A percentile compares a stretch with the other conserved stretches of the same genome.
Conservation (phyloP, 768 basidiomycete genomes). For the Ramaria rubella region DNA sequence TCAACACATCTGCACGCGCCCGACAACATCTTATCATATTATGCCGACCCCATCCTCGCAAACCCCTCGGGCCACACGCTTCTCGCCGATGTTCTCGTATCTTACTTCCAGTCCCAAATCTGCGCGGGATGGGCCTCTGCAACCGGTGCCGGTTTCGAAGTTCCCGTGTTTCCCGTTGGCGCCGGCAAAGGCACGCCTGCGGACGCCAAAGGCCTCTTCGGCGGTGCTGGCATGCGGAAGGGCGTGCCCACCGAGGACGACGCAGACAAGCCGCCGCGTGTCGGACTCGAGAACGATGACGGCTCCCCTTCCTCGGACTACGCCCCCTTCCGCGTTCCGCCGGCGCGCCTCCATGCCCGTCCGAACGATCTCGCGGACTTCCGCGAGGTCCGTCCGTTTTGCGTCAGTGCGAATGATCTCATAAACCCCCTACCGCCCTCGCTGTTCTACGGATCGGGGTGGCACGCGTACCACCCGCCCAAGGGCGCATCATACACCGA, state of each 20-base stretch:
- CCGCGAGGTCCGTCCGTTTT: conserved; percentile 85
- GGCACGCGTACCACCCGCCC: conserved; percentile 71
- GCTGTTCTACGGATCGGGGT: conserved; percentile 90
- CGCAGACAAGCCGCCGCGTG: conserved; percentile 8
- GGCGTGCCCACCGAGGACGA: conserved; percentile 42
- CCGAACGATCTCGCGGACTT: conserved; percentile 44
- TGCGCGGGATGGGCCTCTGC: conserved; percentile 76
- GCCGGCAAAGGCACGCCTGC: conserved; percentile 33
- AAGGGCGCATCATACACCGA: conserved; percentile 29
- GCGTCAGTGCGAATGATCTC: conserved; percentile 94
- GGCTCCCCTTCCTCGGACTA: conserved; percentile 20
- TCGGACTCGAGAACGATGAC: conserved; percentile 6
- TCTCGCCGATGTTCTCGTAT: conserved; percentile 83
- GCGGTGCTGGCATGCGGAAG: conserved; percentile 77
- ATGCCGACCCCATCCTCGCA: conserved; percentile 76
- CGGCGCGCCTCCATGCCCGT: conserved; percentile 55
- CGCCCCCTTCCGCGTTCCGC: conserved; percentile 52
- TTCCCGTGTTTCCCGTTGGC: conserved; percentile 37
- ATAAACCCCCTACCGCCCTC: conserved; percentile 96
- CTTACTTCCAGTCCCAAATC: conserved; percentile 86
- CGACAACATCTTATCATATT: conserved; percentile 60
- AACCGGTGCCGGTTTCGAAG: conserved; percentile 59
- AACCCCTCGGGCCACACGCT: conserved; percentile 75
- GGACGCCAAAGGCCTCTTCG: conserved; percentile 64
- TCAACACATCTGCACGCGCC: conserved; percentile 76